These are phyloP conservation scores for Choiromyces venosus DNA, from an alignment of 495 filamentous ascomycete genomes.

Conservation along the genomic window DNA sequence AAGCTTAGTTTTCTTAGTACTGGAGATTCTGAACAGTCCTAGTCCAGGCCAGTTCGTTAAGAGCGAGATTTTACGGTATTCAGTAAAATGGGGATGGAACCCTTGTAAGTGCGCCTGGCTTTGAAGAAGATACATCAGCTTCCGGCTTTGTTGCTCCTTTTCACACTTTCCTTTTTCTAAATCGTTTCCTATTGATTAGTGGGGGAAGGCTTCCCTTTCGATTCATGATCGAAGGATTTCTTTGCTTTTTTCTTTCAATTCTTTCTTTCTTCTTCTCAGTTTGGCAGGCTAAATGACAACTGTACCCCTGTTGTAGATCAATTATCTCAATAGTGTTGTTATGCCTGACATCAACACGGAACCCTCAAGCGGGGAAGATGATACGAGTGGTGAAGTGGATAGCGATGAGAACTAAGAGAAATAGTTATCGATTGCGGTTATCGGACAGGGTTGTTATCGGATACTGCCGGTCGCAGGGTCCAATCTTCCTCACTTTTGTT, in stretches of 20 bases:
- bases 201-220: slow-evolving; percentile 42
- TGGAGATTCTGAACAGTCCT: too few relatives aligned
- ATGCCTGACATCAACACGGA: slow-evolving; percentile 51
- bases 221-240: slow-evolving; percentile 37
- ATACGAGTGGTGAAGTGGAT: slow-evolving; percentile 29
- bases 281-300: slow-evolving; percentile 38
- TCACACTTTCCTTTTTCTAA: slow-evolving; percentile 25
- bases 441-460: slow-evolving; percentile 36
- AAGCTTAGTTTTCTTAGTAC: too few relatives aligned
- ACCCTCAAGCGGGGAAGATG: slow-evolving; percentile 33
- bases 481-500: background rate
- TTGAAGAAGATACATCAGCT: slow-evolving; percentile 10
- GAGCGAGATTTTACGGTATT: too few relatives aligned
- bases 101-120: slow-evolving; percentile 49
- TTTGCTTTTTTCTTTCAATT: slow-evolving; percentile 33
- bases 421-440: slow-evolving; percentile 30
- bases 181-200: slow-evolving; percentile 39
- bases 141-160: slow-evolving; percentile 8
- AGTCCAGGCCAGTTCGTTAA: too few relatives aligned
- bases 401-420: slow-evolving; percentile 20
- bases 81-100: slow-evolving; percentile 53
- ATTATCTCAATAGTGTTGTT: slow-evolving; percentile 56
- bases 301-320: slow-evolving; percentile 48
- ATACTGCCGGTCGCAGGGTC: slow-evolving; percentile 31
- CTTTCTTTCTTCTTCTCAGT: slow-evolving; percentile 32